Evolutionary conservation across 2,329 filamentous ascomycete species (phyloP).

Genomic region (Domatiomyces globalis): DNA sequence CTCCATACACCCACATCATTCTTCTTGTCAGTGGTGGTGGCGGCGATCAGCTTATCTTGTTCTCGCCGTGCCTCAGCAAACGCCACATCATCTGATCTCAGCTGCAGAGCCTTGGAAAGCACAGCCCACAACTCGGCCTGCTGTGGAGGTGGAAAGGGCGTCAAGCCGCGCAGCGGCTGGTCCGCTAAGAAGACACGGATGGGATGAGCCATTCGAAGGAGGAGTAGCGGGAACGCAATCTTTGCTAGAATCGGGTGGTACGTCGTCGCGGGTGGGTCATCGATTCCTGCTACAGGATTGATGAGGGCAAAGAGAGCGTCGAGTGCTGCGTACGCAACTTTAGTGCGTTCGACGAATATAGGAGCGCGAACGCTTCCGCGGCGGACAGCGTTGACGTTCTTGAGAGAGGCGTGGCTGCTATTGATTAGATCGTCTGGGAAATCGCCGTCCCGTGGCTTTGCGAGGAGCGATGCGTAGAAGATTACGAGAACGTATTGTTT

Average conservation of each 20-base stretch:
- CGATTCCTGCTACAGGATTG: conserved; percentile 4
- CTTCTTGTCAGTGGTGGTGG: neutral
- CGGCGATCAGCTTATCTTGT: conserved; percentile 18
- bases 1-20: neutral
- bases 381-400: conserved; percentile 49
- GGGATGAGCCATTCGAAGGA: conserved; percentile 65
- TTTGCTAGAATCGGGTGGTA: conserved; percentile 47
- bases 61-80: conserved; percentile 28
- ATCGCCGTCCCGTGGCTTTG: conserved; percentile 51
- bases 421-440: conserved; percentile 32
- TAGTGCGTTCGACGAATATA: conserved; percentile 47
- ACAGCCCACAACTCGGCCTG: conserved; percentile 64
- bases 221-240: conserved; percentile 64
- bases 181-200: conserved; percentile 80
- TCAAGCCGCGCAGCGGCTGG: conserved; percentile 73
- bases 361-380: conserved; percentile 59
- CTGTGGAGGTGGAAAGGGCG: conserved; percentile 75
- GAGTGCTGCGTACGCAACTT: conserved; percentile 67
- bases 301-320: conserved; percentile 64
- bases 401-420: conserved; percentile 37
- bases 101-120: conserved; percentile 48
- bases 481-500: conserved; percentile 59
- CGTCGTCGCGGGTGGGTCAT: too few species aligned
- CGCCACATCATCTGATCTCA: conserved; percentile 56
- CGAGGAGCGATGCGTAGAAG: conserved; percentile 70